Evolutionary conservation across 306 rosid genomes (phyloP), one percentile per base, ranked within the genome.

Genomic region (Phaseolus lunatus): DNA sequence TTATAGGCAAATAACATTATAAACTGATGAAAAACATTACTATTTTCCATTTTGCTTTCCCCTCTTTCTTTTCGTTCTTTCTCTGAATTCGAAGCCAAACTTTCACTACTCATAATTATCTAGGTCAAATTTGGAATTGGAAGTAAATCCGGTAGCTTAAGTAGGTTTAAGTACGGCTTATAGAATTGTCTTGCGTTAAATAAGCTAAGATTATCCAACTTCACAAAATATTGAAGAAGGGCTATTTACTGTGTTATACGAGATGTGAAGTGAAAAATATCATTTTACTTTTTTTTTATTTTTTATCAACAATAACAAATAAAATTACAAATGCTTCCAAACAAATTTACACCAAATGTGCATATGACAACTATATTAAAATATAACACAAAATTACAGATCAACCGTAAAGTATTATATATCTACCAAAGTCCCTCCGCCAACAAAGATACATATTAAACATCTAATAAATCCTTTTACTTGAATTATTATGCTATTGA

Each of bases 41-140:
- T 47, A 15, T 24, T 24, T 11, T 53, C 27, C 41, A 48, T 13
- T 24, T 47, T 29, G 31, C 26, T 5, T 54, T 54, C 24, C 16
- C 19, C 23, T n/a, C n/a, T n/a, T n/a, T n/a, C n/a, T n/a, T n/a
- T 47, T 61, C 24, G 33, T 23, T 63, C 50, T 74, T 62, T 27
- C 19, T 56, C 0, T 9, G 3, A 44, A 59, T 20, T 61, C 12
- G 35, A 61, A 74, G 59, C 48, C 48, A 5, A 45, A 61, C 48
- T 15, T 58, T 54, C 54, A 20, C 39, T 22, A 7, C n/a, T 54
- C 24, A 72, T 9, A 57, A 2, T 19, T 70, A 72, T 52, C 59
- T 11, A 15, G 31, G 9, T 50, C 18, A 11, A 50, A 50, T 50
- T 27, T 33, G 29, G 31, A 50, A 31, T 0, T 50, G 31, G 4